These are phyloP conservation scores for Polygonum aviculare DNA, from an alignment of 148 eudicot species.

Conservation along the genomic window DNA sequence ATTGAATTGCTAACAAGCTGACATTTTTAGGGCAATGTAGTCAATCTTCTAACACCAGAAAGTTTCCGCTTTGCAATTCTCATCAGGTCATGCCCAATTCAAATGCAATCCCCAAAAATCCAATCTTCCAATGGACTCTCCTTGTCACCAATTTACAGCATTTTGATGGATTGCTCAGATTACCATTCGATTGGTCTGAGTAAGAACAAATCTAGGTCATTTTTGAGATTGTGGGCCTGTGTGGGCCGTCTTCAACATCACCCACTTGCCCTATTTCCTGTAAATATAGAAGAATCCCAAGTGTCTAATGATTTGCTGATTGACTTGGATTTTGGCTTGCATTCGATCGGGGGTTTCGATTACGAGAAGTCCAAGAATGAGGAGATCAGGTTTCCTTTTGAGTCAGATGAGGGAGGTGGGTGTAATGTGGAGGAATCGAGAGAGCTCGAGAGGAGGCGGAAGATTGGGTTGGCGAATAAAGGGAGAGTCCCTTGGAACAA, in stretches of 20 bases:
- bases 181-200: background rate
- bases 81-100: slow-evolving; percentile 7
- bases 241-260: background rate
- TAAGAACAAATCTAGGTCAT: background rate
- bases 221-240: background rate
- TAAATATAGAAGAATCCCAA: background rate
- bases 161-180: background rate
- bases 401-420: background rate
- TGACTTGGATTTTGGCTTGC: slow-evolving; percentile 3
- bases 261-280: background rate
- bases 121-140: background rate
- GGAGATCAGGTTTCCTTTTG: background rate
- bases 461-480: slow-evolving; percentile 63
- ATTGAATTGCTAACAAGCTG: background rate
- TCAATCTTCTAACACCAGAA: background rate
- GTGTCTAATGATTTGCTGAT: background rate
- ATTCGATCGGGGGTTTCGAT: background rate
- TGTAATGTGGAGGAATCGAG: slow-evolving; percentile 7
- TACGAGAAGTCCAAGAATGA: background rate
- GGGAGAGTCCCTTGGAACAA: slow-evolving; percentile 88
- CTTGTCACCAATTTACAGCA: background rate
- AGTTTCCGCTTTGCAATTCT: background rate
- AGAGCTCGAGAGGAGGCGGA: slow-evolving; percentile 46
- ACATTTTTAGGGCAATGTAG: background rate
- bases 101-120: slow-evolving; percentile 3